Conservation (phyloP, 345 rosid species). For the Gossypium raimondii region DNA sequence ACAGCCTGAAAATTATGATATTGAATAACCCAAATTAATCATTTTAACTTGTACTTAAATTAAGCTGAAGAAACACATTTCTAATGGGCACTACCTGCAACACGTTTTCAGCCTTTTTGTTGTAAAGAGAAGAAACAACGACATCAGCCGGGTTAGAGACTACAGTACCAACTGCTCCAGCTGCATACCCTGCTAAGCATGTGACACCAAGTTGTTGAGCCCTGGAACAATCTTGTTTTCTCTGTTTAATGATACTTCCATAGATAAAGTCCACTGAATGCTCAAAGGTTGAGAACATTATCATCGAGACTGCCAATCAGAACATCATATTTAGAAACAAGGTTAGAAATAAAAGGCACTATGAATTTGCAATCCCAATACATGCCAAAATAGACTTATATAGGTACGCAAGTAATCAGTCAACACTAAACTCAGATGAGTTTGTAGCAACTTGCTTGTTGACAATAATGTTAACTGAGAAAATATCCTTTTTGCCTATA, state of each 20-base stretch:
- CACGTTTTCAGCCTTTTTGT: conserved; percentile 44
- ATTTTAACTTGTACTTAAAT: not conserved
- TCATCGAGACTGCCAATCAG: conserved; percentile 54
- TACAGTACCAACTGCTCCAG: conserved; percentile 64
- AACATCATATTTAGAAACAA: conserved; percentile 21
- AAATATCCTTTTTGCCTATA: not conserved
- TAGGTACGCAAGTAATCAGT: not conserved
- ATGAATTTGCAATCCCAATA: not conserved
- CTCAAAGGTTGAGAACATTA: conserved; percentile 77
- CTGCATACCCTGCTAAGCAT: conserved; percentile 69
- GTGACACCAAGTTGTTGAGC: conserved; percentile 68
- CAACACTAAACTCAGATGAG: conserved; percentile 5
- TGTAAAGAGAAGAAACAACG: conserved; percentile 50
- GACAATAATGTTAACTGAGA: not conserved
- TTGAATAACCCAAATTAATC: not conserved
- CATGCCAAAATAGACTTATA: not conserved
- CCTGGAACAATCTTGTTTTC: conserved; percentile 60
- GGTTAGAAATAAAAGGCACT: not conserved
- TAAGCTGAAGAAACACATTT: not conserved
- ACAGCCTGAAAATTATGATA: conserved; percentile 40
- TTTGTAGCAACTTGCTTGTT: not conserved
- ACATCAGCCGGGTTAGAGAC: conserved; percentile 61
- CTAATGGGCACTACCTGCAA: conserved; percentile 34
- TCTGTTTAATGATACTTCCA: conserved; percentile 33
- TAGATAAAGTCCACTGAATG: conserved; percentile 59